Percentiles rank a stretch among this genome's conserved stretches.
phyloP scores from a whole-genome alignment of 257 asterid species.

The Nicotiana otophora region DNA sequence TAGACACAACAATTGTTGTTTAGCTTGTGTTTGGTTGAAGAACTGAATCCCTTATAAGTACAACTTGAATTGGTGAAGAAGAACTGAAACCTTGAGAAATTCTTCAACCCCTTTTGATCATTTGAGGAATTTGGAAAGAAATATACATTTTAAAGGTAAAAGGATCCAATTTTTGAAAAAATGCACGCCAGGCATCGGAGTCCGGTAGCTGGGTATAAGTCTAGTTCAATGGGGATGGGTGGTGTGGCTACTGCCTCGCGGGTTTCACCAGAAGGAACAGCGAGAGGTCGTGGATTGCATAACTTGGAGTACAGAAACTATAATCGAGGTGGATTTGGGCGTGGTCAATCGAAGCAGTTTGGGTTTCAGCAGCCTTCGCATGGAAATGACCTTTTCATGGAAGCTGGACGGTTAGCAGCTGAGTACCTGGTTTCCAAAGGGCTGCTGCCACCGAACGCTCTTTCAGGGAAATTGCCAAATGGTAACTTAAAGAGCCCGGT shows the following conservation, averaged over 20 bases:
- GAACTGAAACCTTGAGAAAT: neutral
- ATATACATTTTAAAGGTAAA: no score
- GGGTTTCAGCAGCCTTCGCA: conserved; percentile 46
- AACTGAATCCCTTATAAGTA: neutral
- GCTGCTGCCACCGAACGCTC: conserved; percentile 59
- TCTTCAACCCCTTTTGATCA: neutral
- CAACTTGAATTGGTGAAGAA: neutral
- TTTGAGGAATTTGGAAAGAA: neutral
- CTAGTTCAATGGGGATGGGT: conserved; percentile 57
- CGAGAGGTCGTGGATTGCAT: conserved; percentile 59
- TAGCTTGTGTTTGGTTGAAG: neutral
- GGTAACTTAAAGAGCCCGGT: conserved; percentile 46
- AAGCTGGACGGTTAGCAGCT: conserved; percentile 90
- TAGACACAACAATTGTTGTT: neutral
- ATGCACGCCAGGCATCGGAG: conserved; percentile 78
- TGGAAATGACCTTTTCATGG: conserved; percentile 57
- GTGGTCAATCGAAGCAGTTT: conserved; percentile 53
- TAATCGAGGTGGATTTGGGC: conserved; percentile 66
- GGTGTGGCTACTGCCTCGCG: conserved; percentile 48
- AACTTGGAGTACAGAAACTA: conserved; percentile 51
- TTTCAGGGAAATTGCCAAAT: conserved; percentile 61
- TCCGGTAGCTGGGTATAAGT: conserved; percentile 71
- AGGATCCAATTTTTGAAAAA: neutral
- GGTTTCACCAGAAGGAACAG: conserved; percentile 61
- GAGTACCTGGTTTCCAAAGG: conserved; percentile 83